Conservation (phyloP, 148 eudicot genomes). For the Heliamphora exappendiculata region DNA sequence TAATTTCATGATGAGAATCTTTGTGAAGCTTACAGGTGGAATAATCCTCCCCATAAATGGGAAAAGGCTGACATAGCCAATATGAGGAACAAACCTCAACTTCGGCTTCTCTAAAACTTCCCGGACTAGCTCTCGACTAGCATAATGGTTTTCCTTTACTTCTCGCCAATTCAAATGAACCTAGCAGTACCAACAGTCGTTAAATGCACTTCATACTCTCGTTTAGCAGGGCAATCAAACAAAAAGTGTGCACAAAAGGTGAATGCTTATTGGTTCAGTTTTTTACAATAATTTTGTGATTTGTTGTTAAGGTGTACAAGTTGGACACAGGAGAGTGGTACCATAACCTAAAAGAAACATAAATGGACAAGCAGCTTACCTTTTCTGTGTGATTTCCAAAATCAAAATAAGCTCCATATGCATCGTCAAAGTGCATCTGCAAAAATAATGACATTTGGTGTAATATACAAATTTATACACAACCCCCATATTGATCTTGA, state of each 20-base stretch:
- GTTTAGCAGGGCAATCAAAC: not conserved
- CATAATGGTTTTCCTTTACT: constrained; percentile 46
- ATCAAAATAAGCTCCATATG: constrained; percentile 82
- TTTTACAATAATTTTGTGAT: not conserved
- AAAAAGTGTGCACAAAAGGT: too few relatives aligned
- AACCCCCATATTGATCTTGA: constrained; percentile 3
- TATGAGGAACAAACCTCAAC: constrained; percentile 79
- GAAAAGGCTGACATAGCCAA: constrained; percentile 92
- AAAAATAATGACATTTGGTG: too few relatives aligned
- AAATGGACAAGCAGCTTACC: constrained; percentile 31
- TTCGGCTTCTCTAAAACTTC: constrained; percentile 68
- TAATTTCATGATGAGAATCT: not conserved
- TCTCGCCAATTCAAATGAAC: constrained; percentile 61
- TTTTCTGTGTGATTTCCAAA: constrained; percentile 93
- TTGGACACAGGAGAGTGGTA: not conserved
- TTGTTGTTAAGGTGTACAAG: not conserved
- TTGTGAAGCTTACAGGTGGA: constrained; percentile 68
- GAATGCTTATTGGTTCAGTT: not conserved
- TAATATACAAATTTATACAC: not conserved
- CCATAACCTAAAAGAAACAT: not conserved
- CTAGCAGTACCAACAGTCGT: constrained; percentile 21
- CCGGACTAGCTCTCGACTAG: constrained; percentile 63
- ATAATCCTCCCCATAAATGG: constrained; percentile 79
- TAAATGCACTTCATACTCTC: not conserved
- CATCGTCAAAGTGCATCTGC: constrained; percentile 85